Conservation (phyloP, 176 grass and related monocot genomes). For the Urochloa ruziziensis region DNA sequence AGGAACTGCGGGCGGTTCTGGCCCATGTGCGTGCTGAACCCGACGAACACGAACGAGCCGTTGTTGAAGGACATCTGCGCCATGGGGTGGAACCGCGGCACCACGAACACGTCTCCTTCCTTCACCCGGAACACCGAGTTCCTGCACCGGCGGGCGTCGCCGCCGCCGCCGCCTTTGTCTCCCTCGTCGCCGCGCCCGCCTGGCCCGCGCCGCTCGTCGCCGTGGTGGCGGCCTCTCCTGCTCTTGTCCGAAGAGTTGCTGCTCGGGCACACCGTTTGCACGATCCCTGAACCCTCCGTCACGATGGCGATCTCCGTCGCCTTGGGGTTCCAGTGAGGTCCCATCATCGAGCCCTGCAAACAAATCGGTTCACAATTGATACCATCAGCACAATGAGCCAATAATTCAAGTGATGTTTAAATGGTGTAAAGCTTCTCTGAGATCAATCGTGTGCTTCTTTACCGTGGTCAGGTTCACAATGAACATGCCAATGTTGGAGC, state of each 20-base stretch:
- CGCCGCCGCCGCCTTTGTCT: neutral
- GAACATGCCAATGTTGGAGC: slow-evolving; percentile 60
- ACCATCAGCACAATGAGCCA: neutral
- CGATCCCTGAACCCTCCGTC: slow-evolving; percentile 54
- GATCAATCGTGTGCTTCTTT: neutral
- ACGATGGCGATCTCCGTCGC: slow-evolving; percentile 80
- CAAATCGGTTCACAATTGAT: neutral
- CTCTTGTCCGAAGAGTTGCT: neutral
- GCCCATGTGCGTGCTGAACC: slow-evolving; percentile 71
- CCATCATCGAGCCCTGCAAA: slow-evolving; percentile 82
- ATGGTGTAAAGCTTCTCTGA: neutral
- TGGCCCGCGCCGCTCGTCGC: neutral
- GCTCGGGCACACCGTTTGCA: slow-evolving; percentile 71
- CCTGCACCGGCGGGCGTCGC: slow-evolving; percentile 21
- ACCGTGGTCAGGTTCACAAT: slow-evolving; percentile 90
- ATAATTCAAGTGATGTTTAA: neutral
- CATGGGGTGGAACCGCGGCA: slow-evolving; percentile 84
- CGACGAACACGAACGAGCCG: slow-evolving; percentile 72
- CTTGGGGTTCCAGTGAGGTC: slow-evolving; percentile 92
- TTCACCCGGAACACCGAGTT: slow-evolving; percentile 53
- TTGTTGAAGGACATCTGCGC: slow-evolving; percentile 90
- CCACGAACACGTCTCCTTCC: slow-evolving; percentile 79
- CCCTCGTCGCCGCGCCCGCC: neutral
- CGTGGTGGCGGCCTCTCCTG: neutral
- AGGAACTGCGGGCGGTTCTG: slow-evolving; percentile 89